Percentiles rank a stretch among this genome's conserved stretches.
Conservation (phyloP, 2,329 filamentous ascomycete genomes). For the Xylaria sp. region DNA sequence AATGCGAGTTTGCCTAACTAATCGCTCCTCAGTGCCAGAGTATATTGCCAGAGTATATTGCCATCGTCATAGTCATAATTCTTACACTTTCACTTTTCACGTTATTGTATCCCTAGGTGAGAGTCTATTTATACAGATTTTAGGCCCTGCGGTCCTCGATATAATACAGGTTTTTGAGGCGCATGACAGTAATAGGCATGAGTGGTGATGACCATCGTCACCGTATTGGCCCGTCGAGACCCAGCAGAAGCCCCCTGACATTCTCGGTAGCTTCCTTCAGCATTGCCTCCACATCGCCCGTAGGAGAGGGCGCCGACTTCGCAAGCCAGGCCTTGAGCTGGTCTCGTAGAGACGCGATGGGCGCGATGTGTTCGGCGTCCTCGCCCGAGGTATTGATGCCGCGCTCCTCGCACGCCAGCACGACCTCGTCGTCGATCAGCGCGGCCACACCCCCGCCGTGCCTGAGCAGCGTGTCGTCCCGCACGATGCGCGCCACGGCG, state of each 20-base stretch:
- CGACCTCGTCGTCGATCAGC: constrained; percentile 72
- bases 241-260: constrained; percentile 38
- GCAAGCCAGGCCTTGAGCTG: constrained; percentile 60
- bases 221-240: constrained; percentile 23
- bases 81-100: neutral
- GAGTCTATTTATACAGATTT: constrained; percentile 11
- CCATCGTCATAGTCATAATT: neutral
- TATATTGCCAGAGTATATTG: neutral
- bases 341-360: constrained; percentile 61
- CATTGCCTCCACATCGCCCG: constrained; percentile 48
- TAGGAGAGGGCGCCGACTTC: constrained; percentile 48
- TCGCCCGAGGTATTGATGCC: constrained; percentile 68
- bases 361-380: constrained; percentile 51
- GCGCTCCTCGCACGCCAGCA: constrained; percentile 75
- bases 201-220: neutral
- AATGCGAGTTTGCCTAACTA: neutral
- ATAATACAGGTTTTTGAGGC: neutral
- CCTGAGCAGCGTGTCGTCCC: constrained; percentile 76
- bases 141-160: neutral
- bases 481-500: constrained; percentile 70
- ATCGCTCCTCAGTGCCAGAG: neutral
- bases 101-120: constrained; percentile 10
- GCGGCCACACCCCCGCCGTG: constrained; percentile 68
- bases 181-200: neutral
- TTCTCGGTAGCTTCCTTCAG: constrained; percentile 51